Base-by-base conservation (phyloP, 2,329 filamentous ascomycete genomes). In the Coniella vitis region DNA sequence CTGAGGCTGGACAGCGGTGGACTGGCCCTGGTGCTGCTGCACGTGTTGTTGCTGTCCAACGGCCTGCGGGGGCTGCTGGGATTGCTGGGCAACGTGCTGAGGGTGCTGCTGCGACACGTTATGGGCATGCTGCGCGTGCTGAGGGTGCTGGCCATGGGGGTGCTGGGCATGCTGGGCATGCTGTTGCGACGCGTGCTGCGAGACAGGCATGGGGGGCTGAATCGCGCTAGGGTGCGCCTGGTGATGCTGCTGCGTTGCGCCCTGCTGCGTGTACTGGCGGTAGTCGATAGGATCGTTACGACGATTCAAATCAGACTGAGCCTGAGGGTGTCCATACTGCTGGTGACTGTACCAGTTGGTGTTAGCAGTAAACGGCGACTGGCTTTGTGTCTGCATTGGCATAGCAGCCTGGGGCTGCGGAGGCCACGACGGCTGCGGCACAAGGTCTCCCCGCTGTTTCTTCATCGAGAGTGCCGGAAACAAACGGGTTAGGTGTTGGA, bases 291-390 rank as follows among this genome's bases (percentile, higher is more conserved):
- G 53, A 2, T 61, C 60, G 49, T 57, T 59, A 21, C 60, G 60
- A 31, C 60, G 38, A 12, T 25, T 46, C 21, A 48, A 42, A n/a
- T 47, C 49, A 14, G 44, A n/a, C 31, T 50, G 47, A 9, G 47
- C 44, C 38, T 53, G 51, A 34, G 52, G 56, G 38, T 60, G 62
- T 62, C 72, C 73, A 58, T 78, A 78, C 47, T 69, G 62, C 59
- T 78, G 73, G 34, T 65, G 54, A 59, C 71, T 73, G 57, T 63
- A 67, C 65, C 62, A 68, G 54, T 58, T 51, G 51, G 48, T 19
- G 51, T 62, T 56, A 60, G 70, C 67, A 71, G 65, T 58, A 57
- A 61, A 60, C 7, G 57, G 51, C 45, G 57, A 60, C 38, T 59
- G 57, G 48, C 58, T 52, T 38, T 52, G 55, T 32, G 56, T 56